Percentiles rank a stretch among this genome's conserved stretches.
These are phyloP conservation scores for Cucumis variabilis DNA, from an alignment of 331 rosid species.

Conservation along the genomic window DNA sequence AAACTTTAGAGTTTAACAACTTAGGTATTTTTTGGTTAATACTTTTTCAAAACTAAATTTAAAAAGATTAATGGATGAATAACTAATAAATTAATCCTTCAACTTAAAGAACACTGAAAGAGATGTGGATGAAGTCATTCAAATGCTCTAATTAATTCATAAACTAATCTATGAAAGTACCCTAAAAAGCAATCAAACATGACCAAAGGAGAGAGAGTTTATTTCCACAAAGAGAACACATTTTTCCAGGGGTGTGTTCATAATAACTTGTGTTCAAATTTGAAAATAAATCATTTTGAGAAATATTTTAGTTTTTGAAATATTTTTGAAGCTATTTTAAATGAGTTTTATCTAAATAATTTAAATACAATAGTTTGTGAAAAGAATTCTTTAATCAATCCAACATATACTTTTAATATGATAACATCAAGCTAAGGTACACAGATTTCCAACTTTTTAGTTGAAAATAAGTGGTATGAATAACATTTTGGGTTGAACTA, in stretches of 20 bases:
- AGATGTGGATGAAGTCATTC: neutral
- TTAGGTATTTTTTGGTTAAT: neutral
- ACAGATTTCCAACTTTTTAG: neutral
- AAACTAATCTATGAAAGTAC: neutral
- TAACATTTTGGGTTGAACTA: no score
- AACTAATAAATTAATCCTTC: neutral
- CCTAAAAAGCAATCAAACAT: neutral
- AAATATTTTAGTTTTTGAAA: no score
- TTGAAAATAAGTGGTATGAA: no score
- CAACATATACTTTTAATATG: no score
- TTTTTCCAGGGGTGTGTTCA: no score
- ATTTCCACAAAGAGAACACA: no score
- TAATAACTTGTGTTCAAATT: no score
- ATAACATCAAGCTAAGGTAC: neutral
- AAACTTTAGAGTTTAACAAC: neutral
- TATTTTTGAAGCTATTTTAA: no score
- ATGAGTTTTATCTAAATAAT: no score
- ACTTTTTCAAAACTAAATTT: neutral
- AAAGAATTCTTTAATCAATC: no score
- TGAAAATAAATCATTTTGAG: no score
- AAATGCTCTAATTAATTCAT: neutral
- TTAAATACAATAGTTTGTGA: no score
- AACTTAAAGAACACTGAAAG: neutral
- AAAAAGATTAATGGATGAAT: neutral
- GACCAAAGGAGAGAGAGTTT: neutral